Base-by-base conservation (phyloP, 148 eudicot species). In the Hydrangea macrophylla region DNA sequence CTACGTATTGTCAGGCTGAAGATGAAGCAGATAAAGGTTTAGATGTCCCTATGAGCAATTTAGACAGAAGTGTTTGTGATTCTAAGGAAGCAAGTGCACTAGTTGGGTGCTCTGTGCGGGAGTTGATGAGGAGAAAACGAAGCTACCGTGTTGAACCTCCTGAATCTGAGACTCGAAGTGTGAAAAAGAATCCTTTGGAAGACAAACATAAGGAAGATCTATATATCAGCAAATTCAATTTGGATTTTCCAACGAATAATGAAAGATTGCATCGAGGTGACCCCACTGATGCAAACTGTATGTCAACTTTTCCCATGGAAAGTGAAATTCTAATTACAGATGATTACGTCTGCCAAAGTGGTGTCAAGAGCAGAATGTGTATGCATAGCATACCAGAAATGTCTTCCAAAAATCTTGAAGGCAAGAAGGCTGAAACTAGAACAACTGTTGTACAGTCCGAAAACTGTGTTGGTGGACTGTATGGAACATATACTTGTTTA, bases 61-160 rank as follows among this genome's bases (percentile, higher is more conserved):
- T 23, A 36, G 75, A 79, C 54, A 65, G 60, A 44, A 77, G 75
- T 70, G 63, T 24, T 57, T 10, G 58, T 62, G 28, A 50, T 60
- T 48, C 33, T 26, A 64, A 60, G 61, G 84, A 73, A 67, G 69
- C 62, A 58, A 83, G 75, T 73, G 74, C 71, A 64, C 44, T 81
- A 54, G 67, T 36, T 70, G 79, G 74, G 50, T 84, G 84, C 77
- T 91, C 99, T 55, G 75, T 88, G 58, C 84, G 99, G 48, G 99
- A 95, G 67, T 76, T 95, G 65, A 95, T 95, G 97, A 89, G 96
- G 78, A 84, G 78, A 82, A 95, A 86, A 60, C 85, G 90, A 31
- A 69, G 80, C 68, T 59, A 75, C 33, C 76, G 65, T 60, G 60
- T 50, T 51, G 90, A 80, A 65, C 61, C 73, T 26, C 69, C 75